These are phyloP conservation scores for Tilletia indica DNA, from an alignment of 1,284 basidiomycete genomes.

Conservation along the genomic window DNA sequence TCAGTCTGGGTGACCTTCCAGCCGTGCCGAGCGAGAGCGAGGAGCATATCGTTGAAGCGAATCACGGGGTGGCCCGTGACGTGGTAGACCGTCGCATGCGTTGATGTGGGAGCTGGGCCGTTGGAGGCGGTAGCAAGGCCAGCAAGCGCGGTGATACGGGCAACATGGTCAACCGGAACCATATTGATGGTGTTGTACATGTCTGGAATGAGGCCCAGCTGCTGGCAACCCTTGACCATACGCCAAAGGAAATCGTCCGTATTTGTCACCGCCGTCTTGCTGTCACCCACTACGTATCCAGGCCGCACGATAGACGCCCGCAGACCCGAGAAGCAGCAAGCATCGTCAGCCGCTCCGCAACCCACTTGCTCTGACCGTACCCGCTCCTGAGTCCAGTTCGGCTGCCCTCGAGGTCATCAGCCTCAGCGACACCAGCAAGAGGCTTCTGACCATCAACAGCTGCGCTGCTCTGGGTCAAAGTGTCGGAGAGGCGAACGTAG, in stretches of 20 bases:
- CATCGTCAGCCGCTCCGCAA: constrained; percentile 88
- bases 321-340: constrained; percentile 85
- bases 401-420: constrained; percentile 87
- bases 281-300: constrained; percentile 94
- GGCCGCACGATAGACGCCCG: constrained; percentile 86
- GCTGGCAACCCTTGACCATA: constrained; percentile 93
- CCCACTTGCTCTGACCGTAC: constrained; percentile 98
- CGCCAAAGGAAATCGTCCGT: constrained; percentile 99
- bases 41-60: constrained; percentile 85
- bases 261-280: constrained; percentile 77
- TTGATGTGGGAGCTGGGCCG: constrained; percentile 13
- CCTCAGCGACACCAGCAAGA: constrained; percentile 74
- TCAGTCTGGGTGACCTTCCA: constrained; percentile 77
- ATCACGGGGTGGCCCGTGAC: constrained; percentile 82
- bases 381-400: constrained; percentile 76
- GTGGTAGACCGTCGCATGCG: constrained; percentile 74
- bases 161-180: constrained; percentile 97
- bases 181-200: constrained; percentile 99
- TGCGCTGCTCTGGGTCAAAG: constrained; percentile 28
- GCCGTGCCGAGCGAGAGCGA: constrained; percentile 74
- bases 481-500: constrained; percentile 82
- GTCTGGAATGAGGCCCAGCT: constrained; percentile 90
- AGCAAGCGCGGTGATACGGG: constrained; percentile 67
- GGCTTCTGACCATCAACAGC: constrained; percentile 6
- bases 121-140: constrained; percentile 34